Base-by-base conservation (phyloP, 441 rosid genomes). In the Mallotus repandus region DNA sequence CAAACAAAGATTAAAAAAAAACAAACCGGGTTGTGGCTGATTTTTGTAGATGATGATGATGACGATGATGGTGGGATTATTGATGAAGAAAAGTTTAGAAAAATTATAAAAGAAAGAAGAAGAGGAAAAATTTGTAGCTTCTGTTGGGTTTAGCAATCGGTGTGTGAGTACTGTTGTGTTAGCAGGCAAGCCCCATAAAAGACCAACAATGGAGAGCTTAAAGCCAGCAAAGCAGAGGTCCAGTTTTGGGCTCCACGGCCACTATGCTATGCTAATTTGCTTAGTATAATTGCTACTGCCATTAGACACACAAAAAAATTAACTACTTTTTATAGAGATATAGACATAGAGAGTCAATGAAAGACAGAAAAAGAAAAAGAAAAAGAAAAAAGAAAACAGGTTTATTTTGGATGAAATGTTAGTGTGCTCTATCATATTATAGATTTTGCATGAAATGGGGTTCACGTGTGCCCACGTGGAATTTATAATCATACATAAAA, bases 151-250 rank as follows among this genome's bases (percentile, higher is more conserved):
- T 25, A 48, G 12, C 5, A 14, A 46, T 78, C 29, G 67, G 77
- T 76, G 62, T 66, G 63, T 35, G 38, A 35, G 38, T 70, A 38
- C 43, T 13, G 43, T 62, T 60, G 66, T 8, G 21, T 75, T 52
- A 78, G 81, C 86, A 86, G 94, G 82, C 90, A 83, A 90, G 86
- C 77, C 80, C 91, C 89, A 87, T 84, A 84, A 86, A 87, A 82
- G 75, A 84, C 86, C 91, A 88, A 81, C 88, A 78, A 84, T 80
- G 89, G 84, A 74, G 88, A 84, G 91, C 89, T 86, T 71, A 84
- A 75, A 80, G 97, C 90, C 96, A 88, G 96, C 93, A 80, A 83
- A 81, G 92, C 91, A 81, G 43, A 78, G 92, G 92, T 78, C 92
- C 91, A 76, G 80, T 69, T 77, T 70, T 81, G 93, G 98, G 91